A percentile compares a stretch with the other conserved stretches of the same genome.
Conservation (phyloP, 2,329 filamentous ascomycete species). For the Xenoacremonium recifei region DNA sequence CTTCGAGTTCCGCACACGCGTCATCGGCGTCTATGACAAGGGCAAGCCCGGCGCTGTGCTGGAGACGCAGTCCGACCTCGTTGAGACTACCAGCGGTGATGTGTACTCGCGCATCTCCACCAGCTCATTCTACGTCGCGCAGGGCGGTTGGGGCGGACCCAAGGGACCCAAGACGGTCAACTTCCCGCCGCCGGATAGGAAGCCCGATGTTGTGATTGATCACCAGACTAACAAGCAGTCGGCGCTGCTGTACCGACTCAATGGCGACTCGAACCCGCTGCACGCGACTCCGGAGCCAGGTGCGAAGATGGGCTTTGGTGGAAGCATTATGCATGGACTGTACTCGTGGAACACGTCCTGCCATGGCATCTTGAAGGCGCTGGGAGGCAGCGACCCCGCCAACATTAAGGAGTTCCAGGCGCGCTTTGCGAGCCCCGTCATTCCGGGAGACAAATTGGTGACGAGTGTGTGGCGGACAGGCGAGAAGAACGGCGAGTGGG, state of each 20-base stretch:
- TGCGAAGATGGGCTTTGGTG: slow-evolving; percentile 86
- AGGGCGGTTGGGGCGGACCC: slow-evolving; percentile 82
- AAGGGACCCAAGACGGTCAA: slow-evolving; percentile 80
- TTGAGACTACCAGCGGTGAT: slow-evolving; percentile 67
- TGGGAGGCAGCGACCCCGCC: slow-evolving; percentile 74
- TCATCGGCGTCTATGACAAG: slow-evolving; percentile 87
- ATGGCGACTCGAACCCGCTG: slow-evolving; percentile 92
- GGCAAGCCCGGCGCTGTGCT: slow-evolving; percentile 79
- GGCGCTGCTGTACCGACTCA: slow-evolving; percentile 76
- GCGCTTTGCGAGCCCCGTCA: slow-evolving; percentile 80
- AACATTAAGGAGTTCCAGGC: slow-evolving; percentile 89
- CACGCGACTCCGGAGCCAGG: slow-evolving; percentile 85
- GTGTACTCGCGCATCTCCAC: slow-evolving; percentile 69
- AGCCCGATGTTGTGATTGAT: slow-evolving; percentile 69
- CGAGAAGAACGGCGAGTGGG: slow-evolving; percentile 61
- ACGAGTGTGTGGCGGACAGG: slow-evolving; percentile 81
- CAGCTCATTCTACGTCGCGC: slow-evolving; percentile 76
- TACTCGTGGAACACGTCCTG: slow-evolving; percentile 82
- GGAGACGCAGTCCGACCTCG: slow-evolving; percentile 74
- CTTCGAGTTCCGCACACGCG: slow-evolving; percentile 75
- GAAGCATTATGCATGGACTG: slow-evolving; percentile 84
- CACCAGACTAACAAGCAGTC: slow-evolving; percentile 72
- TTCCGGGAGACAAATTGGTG: slow-evolving; percentile 77
- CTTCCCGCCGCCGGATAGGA: slow-evolving; percentile 71
- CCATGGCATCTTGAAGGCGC: slow-evolving; percentile 68